Base-by-base conservation (phyloP, 768 basidiomycete species). In the Panellus pusillus region DNA sequence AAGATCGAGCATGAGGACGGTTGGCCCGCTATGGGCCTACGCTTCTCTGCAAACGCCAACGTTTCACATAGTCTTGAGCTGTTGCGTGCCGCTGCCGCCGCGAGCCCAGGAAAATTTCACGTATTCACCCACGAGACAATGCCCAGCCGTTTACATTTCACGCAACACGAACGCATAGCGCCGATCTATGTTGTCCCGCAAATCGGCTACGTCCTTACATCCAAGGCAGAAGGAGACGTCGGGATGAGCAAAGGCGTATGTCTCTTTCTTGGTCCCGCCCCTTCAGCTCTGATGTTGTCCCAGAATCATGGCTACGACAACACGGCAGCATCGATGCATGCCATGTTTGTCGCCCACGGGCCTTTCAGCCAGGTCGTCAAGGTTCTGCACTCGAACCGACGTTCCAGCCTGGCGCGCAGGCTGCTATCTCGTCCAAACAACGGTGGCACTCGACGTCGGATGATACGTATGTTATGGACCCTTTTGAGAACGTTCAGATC, bases 261-360 rank as follows among this genome's bases (percentile, higher is more conserved):
- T 52, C 31, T 17, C 18, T 36, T 14, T 14, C 20, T 50, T 24
- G 5, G 5, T 27, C 35, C 40, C 7, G 13, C n/a, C 20, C 13
- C 18, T 8, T 14, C 29, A 27, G 27, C 14, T 42, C 17, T 39
- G 14, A 19, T 15, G 17, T 41, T 35, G 15, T 47, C 59, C 29
- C 61, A 91, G 89, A 93, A 85, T 55, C 94, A 97, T 62, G 94
- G 94, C 6, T 97, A 94, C 65, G 93, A 95, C 67, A 94, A 93
- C 60, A 68, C 79, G 15, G 82, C 85, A 38, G 63, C 74, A 12
- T 75, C 86, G 6, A 96, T 96, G 94, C 82, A 84, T 46, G 93
- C 93, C 2, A 86, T 92, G 66, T 95, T 96, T 68, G 86, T 96
- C 52, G 93, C 91, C 9, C 91, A 93, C 65, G 94, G 94, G 1